Conservation (phyloP, 257 asterid genomes). For the Solanum medicagineum region DNA sequence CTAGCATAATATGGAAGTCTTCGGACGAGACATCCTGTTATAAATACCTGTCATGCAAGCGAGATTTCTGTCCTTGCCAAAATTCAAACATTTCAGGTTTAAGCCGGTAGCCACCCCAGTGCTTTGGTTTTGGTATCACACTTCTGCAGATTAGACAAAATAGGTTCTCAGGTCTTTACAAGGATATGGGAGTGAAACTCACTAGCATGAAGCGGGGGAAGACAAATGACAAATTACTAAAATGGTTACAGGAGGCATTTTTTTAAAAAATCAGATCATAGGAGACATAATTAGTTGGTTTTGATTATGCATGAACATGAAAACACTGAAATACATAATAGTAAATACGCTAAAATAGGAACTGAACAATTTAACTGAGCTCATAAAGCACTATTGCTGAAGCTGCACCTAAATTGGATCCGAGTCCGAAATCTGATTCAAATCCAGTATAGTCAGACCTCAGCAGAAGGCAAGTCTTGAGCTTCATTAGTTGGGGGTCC, state of each 20-base stretch:
- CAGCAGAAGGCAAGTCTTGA: not conserved
- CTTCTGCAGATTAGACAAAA: conserved; percentile 12
- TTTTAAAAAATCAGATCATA: not conserved
- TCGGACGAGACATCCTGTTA: not conserved
- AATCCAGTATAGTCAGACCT: not conserved
- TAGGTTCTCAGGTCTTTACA: not conserved
- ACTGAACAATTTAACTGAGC: not conserved
- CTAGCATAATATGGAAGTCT: not conserved
- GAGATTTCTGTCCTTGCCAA: conserved; percentile 45
- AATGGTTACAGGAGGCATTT: not conserved
- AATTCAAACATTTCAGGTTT: conserved; percentile 32
- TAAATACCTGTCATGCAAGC: conserved; percentile 37
- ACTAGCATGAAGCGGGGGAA: not conserved
- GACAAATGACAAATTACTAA: not conserved
- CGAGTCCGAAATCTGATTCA: not conserved
- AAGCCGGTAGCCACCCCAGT: conserved; percentile 45
- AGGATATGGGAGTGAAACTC: not conserved
- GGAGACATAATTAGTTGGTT: not conserved
- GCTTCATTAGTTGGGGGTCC: not conserved
- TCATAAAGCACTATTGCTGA: not conserved
- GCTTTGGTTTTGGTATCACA: conserved; percentile 27
- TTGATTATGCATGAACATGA: not conserved
- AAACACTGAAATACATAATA: not conserved
- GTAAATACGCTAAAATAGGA: not conserved
- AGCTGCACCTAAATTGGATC: not conserved